phyloP scores from a whole-genome alignment of 352 stramenopile genomes.

The Globisporangium spinosum region DNA sequence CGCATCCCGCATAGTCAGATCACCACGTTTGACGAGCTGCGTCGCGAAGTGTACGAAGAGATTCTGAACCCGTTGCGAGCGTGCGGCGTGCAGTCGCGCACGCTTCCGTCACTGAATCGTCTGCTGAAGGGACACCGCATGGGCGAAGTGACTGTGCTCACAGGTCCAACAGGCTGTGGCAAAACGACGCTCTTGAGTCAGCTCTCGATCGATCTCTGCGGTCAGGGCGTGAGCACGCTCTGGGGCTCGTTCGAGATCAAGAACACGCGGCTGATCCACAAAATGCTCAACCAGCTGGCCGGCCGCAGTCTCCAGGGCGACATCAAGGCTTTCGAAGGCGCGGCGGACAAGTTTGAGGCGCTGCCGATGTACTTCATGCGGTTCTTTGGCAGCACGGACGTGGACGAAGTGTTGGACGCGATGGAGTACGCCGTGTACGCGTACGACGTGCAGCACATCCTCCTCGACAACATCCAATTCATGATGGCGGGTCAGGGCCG shows the following conservation, averaged over 20 bases:
- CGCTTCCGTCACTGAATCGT: constrained; percentile 92
- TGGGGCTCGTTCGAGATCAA: constrained; percentile 99
- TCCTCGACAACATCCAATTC: constrained; percentile 99
- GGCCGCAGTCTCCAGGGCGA: constrained; percentile 67
- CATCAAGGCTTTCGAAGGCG: constrained; percentile 71
- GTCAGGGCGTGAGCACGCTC: constrained; percentile 95
- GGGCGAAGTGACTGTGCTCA: constrained; percentile 98
- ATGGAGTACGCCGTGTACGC: constrained; percentile 99
- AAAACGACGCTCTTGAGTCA: constrained; percentile 94
- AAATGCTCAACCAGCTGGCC: constrained; percentile 96
- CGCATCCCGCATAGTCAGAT: constrained; percentile 92
- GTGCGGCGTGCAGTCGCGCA: constrained; percentile 89
- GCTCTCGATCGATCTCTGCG: constrained; percentile 88
- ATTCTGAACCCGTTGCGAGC: constrained; percentile 94
- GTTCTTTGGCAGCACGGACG: constrained; percentile 96
- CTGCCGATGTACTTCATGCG: constrained; percentile 98
- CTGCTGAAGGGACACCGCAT: constrained; percentile 96
- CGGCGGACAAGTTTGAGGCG: constrained; percentile 89
- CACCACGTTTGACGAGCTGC: constrained; percentile 91
- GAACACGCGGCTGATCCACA: constrained; percentile 96
- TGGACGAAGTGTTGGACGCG: constrained; percentile 95
- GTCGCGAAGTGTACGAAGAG: constrained; percentile 92
- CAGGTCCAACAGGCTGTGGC: constrained; percentile 94
- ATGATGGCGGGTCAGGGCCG: constrained; percentile 94
- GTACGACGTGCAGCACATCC: constrained; percentile 97